Base-by-base conservation (phyloP, 805 yeast species). In the Candida bentonensis region DNA sequence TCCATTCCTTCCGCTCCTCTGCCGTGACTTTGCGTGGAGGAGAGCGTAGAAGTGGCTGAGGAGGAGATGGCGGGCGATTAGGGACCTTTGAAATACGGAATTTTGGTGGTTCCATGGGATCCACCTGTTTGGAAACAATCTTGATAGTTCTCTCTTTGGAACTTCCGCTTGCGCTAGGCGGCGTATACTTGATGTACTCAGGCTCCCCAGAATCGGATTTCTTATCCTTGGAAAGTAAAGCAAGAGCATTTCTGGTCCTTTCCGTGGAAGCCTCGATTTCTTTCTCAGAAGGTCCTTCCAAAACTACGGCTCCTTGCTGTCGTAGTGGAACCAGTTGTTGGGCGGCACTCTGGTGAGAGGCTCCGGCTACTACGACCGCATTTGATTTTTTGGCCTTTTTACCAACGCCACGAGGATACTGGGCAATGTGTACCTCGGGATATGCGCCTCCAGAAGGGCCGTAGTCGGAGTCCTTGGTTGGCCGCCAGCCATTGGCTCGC, bases 31-130 rank as follows among this genome's bases (percentile, higher is more conserved):
- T 65, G 21, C 61, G 46, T 2, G 74, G 75, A 3, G 76, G 69
- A n/a, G 72, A 66, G 22, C 66, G 62, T 23, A 70, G 60, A 23
- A 76, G 66, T n/a, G 83, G 77, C 39, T 86, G 69, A 0, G 85
- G 74, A 0, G 95, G 94, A 1, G 85, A 75, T 0, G 81, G 72
- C 0, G 83, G 79, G 0, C 79, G 70, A 33, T 75, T 78, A 3
- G 92, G 82, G 23, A 82, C 77, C 49, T 81, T 79, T 28, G 86
- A 76, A 44, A 81, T 67, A 55, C 78, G 79, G 62, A 80, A 78
- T 46, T 77, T 76, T 0, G 88, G 78, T 0, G 96, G 96, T 27
- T 84, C 76, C 72, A 88, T 71, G 0, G 97, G 97, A 63, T 89
- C 97, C 41, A 72, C 70, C 48, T 77, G 72, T 40, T 68, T 72